phyloP scores from a whole-genome alignment of 2,329 filamentous ascomycete species.

The Trichothecium roseum region DNA sequence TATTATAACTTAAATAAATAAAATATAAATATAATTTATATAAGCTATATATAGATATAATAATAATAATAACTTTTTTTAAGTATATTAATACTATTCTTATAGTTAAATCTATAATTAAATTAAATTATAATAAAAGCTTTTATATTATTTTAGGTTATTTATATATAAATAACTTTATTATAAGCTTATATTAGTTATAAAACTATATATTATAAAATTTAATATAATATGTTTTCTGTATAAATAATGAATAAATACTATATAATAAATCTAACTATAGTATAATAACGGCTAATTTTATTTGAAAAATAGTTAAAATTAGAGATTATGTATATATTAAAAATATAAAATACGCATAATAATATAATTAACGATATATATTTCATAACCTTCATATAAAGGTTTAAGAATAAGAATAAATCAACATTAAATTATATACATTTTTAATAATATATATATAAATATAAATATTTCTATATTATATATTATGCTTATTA shows the following conservation, averaged over 20 bases:
- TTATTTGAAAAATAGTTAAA: neutral
- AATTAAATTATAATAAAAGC: neutral
- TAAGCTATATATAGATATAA: neutral
- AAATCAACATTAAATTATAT: neutral
- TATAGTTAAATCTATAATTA: neutral
- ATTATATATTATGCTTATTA: slow-evolving; percentile 1
- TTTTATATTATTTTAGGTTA: neutral
- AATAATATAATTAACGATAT: neutral
- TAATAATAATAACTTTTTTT: neutral
- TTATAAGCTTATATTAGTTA: no score
- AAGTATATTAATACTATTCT: neutral
- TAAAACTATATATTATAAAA: neutral
- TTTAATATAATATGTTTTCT: neutral
- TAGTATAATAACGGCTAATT: neutral
- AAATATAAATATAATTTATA: no score
- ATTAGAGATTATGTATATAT: neutral
- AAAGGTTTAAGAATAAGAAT: neutral
- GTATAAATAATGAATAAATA: neutral
- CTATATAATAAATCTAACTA: neutral
- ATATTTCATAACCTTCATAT: neutral
- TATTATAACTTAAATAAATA: neutral
- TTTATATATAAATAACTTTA: neutral
- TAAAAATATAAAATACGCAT: neutral
- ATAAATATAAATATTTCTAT: neutral
- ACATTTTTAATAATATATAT: slow-evolving; percentile 1